Evolutionary conservation across 78 protist genomes (phyloP), one percentile per base, ranked within the genome.

Genomic region (Dictyostelium citrinum): DNA sequence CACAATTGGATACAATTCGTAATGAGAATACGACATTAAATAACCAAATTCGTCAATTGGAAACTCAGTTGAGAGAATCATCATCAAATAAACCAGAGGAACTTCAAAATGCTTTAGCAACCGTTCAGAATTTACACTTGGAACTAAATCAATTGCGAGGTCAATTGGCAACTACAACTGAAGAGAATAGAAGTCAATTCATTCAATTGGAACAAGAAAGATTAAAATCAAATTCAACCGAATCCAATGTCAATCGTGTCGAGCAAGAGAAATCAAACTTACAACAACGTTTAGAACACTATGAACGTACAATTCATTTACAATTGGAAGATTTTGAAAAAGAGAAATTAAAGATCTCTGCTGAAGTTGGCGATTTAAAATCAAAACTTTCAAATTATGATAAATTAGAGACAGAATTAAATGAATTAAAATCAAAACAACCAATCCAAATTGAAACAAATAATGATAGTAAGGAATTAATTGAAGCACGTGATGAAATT

Each of bases 121-220:
- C 64, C 22, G 41, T 71, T 46, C 72, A 68, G 49, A 83, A 43
- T 7, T 31, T 83, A 14, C 71, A 83, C 16, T 67, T 77, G 33
- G 93, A 88, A 76, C 31, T 88, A 16, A 67, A 35, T 27, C 83
- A 55, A 27, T 10, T 72, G 3, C 80, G 61, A 16, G 45, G 41
- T 1, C 45, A 24, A 24, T 49, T 68, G 5, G 51, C 77, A 31
- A 55, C 46, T 2, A 49, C 67, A 1, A 83, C 81, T n/a, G 85
- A 58, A 17, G 93, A 88, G 35, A 33, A 55, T 49, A 76, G 93
- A 68, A 78, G n/a, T 16, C 82, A 35, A 22, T 88, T 78, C 29
- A 58, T 88, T 70, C 77, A 74, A 64, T 41, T 88, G 70, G 93
- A 88, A 29, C 84, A 88, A 41, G 93, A 88, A 60, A 20, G 93